phyloP scores from a whole-genome alignment of 2,329 filamentous ascomycete species.

The Ceratocystis harringtonii region DNA sequence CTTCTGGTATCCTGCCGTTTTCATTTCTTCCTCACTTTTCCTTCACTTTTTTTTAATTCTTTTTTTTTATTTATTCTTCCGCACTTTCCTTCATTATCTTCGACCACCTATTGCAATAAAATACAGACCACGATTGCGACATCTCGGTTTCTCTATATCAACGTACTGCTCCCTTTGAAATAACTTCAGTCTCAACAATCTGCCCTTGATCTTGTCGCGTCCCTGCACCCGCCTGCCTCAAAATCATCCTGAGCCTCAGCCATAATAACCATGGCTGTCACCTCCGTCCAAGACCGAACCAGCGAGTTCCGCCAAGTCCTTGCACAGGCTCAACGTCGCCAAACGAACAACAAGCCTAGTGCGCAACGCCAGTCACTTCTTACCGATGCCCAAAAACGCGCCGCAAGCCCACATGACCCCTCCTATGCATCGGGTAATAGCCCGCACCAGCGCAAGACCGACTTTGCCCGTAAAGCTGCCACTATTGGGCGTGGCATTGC shows the following conservation, averaged over 20 bases:
- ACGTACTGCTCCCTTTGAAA: neutral
- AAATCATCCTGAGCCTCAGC: neutral
- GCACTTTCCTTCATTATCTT: neutral
- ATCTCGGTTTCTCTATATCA: neutral
- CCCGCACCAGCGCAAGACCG: conserved; percentile 46
- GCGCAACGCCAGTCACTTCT: conserved; percentile 70
- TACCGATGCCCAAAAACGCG: conserved; percentile 54
- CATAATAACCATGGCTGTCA: conserved; percentile 39
- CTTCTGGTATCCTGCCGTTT: neutral
- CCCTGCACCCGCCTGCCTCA: neutral
- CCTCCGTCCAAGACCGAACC: conserved; percentile 90
- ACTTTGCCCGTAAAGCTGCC: conserved; percentile 83
- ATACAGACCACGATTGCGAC: neutral
- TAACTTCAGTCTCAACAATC: neutral
- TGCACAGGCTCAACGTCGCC: conserved; percentile 64
- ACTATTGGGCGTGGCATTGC: conserved; percentile 87
- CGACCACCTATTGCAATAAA: neutral
- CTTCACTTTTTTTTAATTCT: neutral
- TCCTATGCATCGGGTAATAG: conserved; percentile 20
- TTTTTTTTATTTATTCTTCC: neutral
- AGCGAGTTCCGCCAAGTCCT: conserved; percentile 89
- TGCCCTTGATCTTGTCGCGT: neutral
- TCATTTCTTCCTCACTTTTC: neutral
- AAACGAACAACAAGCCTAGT: conserved; percentile 61
- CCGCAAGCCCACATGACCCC: conserved; percentile 31